A percentile compares a stretch with the other conserved stretches of the same genome.
Conservation (phyloP, 164 flowering plant genomes). For the Berberis thunbergii region DNA sequence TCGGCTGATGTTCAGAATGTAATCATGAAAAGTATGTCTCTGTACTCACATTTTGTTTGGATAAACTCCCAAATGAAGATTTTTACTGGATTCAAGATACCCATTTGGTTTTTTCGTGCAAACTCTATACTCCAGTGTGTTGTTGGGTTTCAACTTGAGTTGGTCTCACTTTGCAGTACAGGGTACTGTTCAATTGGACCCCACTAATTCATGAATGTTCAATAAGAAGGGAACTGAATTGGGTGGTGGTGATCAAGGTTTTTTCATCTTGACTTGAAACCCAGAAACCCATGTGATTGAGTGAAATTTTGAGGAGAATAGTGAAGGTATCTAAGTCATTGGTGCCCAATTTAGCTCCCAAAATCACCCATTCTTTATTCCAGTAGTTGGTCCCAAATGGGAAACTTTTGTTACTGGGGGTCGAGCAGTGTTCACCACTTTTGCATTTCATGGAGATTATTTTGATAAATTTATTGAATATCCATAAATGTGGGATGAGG, state of each 20-base stretch:
- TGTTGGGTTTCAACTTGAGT: background rate
- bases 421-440: too few relatives aligned
- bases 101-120: background rate
- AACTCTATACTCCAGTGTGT: background rate
- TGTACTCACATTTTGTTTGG: background rate
- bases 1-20: constrained; percentile 69
- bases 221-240: background rate
- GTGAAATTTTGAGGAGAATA: too few relatives aligned
- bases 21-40: constrained; percentile 58
- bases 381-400: background rate
- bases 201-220: background rate
- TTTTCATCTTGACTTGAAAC: background rate
- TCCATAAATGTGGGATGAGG: too few relatives aligned
- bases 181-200: background rate
- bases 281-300: background rate
- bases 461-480: too few relatives aligned
- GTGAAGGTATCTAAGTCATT: too few relatives aligned
- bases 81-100: background rate
- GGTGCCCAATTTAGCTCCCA: too few relatives aligned
- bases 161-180: background rate
- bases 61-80: background rate
- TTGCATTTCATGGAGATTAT: too few relatives aligned
- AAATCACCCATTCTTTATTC: too few relatives aligned
- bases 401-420: too few relatives aligned
- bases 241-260: background rate